Percentiles rank a stretch among this genome's conserved stretches.
Conservation (phyloP, 2,329 filamentous ascomycete species). For the Rachicladosporium sp. region DNA sequence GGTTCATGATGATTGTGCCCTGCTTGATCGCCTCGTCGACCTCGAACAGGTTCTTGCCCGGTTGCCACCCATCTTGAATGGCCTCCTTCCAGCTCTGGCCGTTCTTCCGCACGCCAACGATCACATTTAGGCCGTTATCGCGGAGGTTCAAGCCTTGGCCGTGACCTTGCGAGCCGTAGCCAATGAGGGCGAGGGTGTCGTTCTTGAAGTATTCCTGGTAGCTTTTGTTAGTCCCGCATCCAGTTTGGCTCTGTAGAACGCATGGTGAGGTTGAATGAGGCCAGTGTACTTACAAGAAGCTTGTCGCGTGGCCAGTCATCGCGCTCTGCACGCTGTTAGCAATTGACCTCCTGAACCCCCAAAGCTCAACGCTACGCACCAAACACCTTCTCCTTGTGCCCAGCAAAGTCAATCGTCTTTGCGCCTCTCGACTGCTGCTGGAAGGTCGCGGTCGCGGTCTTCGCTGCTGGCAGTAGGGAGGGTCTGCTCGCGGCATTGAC, state of each 20-base stretch:
- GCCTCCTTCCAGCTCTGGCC: slow-evolving; percentile 98
- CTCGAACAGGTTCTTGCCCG: slow-evolving; percentile 97
- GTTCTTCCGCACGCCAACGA: slow-evolving; percentile 96
- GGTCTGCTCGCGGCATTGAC: slow-evolving; percentile 38
- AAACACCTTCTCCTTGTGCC: slow-evolving; percentile 86
- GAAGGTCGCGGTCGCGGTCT: slow-evolving; percentile 36
- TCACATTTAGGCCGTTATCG: slow-evolving; percentile 98
- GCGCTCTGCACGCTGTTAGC: slow-evolving; percentile 55
- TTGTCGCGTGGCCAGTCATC: slow-evolving; percentile 98
- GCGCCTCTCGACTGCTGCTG: slow-evolving; percentile 66
- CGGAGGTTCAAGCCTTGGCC: slow-evolving; percentile 98
- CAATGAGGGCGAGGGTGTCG: slow-evolving; percentile 97
- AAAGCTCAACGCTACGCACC: slow-evolving; percentile 41
- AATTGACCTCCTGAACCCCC: slow-evolving; percentile 5
- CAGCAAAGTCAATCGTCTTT: slow-evolving; percentile 99
- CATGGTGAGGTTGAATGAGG: not conserved
- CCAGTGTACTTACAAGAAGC: slow-evolving; percentile 84
- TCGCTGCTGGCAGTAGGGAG: slow-evolving; percentile 32
- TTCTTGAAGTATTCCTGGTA: slow-evolving; percentile 96
- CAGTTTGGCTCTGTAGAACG: slow-evolving; percentile 2
- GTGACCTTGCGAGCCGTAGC: slow-evolving; percentile 96
- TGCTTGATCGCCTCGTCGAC: slow-evolving; percentile 89
- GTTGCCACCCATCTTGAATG: slow-evolving; percentile 91
- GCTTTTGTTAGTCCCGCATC: slow-evolving; percentile 11
- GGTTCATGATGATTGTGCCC: slow-evolving; percentile 97